Evolutionary conservation across 176 grass and related monocot species (phyloP).

Genomic region (barley (Hordeum vulgare)): DNA sequence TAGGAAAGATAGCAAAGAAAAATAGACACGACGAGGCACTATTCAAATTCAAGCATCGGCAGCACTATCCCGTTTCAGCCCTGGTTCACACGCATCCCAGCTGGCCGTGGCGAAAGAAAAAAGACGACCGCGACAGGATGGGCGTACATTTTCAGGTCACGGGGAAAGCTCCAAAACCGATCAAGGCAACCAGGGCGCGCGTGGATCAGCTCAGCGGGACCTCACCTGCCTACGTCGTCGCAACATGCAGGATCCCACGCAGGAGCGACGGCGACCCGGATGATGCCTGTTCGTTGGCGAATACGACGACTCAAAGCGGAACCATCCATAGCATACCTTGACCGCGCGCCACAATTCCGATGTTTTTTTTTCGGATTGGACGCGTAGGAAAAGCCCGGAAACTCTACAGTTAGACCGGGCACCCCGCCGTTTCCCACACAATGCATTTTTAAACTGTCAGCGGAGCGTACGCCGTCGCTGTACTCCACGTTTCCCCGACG

Average conservation of each 20-base stretch:
- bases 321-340: not conserved
- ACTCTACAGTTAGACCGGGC: not conserved
- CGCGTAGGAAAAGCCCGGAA: not conserved
- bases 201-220: not conserved
- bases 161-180: not conserved
- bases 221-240: not conserved
- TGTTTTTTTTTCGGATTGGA: not conserved
- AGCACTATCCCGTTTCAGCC: not conserved
- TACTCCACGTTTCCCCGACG: not conserved
- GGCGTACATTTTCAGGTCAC: not conserved
- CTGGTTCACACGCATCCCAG: not conserved
- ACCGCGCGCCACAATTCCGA: not conserved
- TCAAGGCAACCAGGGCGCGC: not conserved
- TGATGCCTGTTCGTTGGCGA: no score
- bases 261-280: conserved; percentile 8
- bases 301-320: no score
- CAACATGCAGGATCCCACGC: not conserved
- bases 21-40: no score
- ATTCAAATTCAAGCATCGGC: not conserved
- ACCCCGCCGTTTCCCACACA: not conserved
- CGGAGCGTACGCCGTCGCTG: not conserved
- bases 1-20: not conserved
- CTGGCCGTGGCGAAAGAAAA: not conserved
- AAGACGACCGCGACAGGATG: not conserved
- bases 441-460: not conserved